Evolutionary conservation across 345 rosid species (phyloP).

Genomic region (Crucihimalaya himalaica): DNA sequence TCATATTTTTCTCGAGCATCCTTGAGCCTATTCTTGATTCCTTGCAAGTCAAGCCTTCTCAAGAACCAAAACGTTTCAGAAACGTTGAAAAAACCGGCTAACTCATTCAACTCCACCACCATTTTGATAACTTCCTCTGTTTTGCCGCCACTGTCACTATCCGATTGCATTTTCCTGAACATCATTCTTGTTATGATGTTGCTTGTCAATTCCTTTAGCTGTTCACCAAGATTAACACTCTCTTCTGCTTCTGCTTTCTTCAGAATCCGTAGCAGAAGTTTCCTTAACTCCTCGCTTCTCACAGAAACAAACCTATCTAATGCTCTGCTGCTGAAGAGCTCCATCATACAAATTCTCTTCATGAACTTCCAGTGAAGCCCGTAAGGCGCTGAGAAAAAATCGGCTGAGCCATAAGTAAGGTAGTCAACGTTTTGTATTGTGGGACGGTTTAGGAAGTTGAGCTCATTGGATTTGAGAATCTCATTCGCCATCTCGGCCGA

Average conservation of each 20-base stretch:
- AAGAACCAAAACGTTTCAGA: constrained; percentile 74
- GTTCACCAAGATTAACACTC: constrained; percentile 48
- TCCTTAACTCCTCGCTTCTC: constrained; percentile 49
- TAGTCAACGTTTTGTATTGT: constrained; percentile 55
- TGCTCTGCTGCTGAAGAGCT: constrained; percentile 56
- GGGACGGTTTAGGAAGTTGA: constrained; percentile 54
- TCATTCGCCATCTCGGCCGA: constrained; percentile 58
- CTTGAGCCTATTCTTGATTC: constrained; percentile 59
- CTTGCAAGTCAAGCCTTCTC: constrained; percentile 63
- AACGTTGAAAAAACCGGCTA: constrained; percentile 58
- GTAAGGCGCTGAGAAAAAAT: constrained; percentile 64
- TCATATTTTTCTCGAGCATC: constrained; percentile 61
- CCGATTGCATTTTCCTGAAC: constrained; percentile 51
- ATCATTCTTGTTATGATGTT: constrained; percentile 65
- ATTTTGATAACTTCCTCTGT: constrained; percentile 55
- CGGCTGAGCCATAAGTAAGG: constrained; percentile 76
- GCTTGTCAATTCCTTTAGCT: constrained; percentile 62
- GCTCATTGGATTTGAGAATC: constrained; percentile 62
- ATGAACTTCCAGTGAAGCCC: constrained; percentile 81
- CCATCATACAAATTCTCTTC: constrained; percentile 73
- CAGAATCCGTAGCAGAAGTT: constrained; percentile 43
- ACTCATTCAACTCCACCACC: constrained; percentile 59
- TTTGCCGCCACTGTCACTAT: constrained; percentile 30
- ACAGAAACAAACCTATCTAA: constrained; percentile 49
- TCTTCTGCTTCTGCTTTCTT: constrained; percentile 49